Conservation (phyloP, 1,139 yeast genomes). For the Sugiyamaella novakii region DNA sequence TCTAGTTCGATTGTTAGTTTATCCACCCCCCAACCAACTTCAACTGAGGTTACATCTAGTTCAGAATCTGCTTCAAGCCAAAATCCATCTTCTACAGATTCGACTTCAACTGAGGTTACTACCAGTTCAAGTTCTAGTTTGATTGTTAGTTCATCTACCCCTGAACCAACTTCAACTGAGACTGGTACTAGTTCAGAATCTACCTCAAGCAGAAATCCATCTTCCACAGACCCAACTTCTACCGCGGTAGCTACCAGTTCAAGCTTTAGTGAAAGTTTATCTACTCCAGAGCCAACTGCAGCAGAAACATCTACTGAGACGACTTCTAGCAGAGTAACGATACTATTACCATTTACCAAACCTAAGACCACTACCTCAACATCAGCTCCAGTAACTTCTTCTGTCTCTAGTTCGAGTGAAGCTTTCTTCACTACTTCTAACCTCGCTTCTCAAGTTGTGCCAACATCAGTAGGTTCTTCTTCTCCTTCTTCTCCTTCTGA, state of each 20-base stretch:
- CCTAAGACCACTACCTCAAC: neutral
- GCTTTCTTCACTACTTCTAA: neutral
- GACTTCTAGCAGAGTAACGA: too few species aligned
- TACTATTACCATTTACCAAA: too few species aligned
- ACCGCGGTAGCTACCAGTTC: neutral
- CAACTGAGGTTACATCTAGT: too few species aligned
- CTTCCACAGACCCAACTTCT: too few species aligned
- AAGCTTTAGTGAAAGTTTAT: too few species aligned
- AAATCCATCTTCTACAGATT: too few species aligned
- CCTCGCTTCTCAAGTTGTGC: neutral
- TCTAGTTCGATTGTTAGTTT: too few species aligned
- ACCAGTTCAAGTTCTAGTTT: neutral
- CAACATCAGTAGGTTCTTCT: neutral
- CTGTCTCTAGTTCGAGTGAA: neutral
- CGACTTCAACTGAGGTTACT: neutral
- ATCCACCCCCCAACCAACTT: too few species aligned
- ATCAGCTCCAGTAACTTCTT: neutral
- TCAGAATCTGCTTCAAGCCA: neutral
- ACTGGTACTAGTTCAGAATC: neutral
- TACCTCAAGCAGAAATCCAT: too few species aligned
- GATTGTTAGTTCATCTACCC: neutral
- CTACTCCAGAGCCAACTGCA: too few species aligned
- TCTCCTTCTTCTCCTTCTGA: neutral
- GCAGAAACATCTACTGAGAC: too few species aligned
- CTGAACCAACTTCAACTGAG: neutral